A percentile compares a stretch with the other conserved stretches of the same genome.
These are phyloP conservation scores for Pseudofabraea citricarpa DNA, from an alignment of 2,329 filamentous ascomycete species.

Conservation along the genomic window DNA sequence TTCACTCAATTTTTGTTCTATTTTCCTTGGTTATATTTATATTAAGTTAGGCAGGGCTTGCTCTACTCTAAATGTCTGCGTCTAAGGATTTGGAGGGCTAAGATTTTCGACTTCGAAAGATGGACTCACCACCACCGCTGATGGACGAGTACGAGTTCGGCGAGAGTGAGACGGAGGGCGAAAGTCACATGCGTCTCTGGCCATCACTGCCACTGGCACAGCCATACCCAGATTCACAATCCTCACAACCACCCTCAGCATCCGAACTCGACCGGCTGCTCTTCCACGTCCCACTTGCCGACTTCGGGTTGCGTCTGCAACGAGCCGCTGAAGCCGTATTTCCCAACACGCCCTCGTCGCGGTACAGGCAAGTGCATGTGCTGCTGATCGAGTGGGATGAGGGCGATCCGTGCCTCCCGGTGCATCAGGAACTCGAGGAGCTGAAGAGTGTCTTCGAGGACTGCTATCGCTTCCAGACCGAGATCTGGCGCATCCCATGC, in stretches of 20 bases:
- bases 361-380: conserved; percentile 4
- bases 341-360: not conserved
- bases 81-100: too few relatives aligned
- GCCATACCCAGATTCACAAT: not conserved
- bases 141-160: too few relatives aligned
- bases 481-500: conserved; percentile 5
- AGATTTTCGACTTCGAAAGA: too few relatives aligned
- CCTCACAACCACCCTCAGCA: not conserved
- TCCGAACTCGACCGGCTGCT: conserved; percentile 1
- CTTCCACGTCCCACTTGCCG: conserved; percentile 3
- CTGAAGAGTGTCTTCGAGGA: conserved; percentile 5
- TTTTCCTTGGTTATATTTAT: too few relatives aligned
- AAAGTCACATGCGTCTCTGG: too few relatives aligned
- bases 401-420: conserved; percentile 7
- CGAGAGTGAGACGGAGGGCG: too few relatives aligned
- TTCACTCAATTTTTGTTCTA: too few relatives aligned
- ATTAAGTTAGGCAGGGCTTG: too few relatives aligned
- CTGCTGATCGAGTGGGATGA: conserved; percentile 8
- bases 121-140: too few relatives aligned
- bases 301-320: conserved; percentile 6
- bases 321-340: conserved; percentile 7
- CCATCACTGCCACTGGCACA: too few relatives aligned
- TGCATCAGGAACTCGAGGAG: not conserved
- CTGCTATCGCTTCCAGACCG: conserved; percentile 1
- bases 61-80: too few relatives aligned